Percentiles rank a stretch among this genome's conserved stretches.
These are phyloP conservation scores for Fusarium decemcellulare DNA, from an alignment of 2,329 filamentous ascomycete species.

Conservation along the genomic window DNA sequence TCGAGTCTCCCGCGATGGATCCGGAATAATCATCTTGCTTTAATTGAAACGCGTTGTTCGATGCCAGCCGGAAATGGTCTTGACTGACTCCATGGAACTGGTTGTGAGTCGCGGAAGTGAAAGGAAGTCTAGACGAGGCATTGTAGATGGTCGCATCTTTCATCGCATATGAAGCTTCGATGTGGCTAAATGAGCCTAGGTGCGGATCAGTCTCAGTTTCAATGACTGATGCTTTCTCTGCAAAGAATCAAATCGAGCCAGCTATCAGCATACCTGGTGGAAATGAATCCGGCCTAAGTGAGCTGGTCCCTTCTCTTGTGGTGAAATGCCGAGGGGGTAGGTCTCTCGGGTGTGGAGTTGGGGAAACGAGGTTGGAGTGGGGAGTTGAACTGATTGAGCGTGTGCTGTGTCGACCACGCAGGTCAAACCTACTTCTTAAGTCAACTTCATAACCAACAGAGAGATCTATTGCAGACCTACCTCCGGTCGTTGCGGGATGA, in stretches of 20 bases:
- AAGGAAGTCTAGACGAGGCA: constrained; percentile 48
- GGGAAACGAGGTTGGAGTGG: constrained; percentile 57
- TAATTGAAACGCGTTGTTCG: constrained; percentile 41
- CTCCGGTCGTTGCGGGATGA: constrained; percentile 44
- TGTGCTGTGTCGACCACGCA: constrained; percentile 51
- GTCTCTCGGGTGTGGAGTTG: constrained; percentile 50
- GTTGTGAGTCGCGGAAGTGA: constrained; percentile 33
- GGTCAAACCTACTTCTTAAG: constrained; percentile 47
- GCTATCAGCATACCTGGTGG: constrained; percentile 27
- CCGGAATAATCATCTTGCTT: constrained; percentile 48
- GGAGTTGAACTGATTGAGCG: constrained; percentile 55
- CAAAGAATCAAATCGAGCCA: neutral
- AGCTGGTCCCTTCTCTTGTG: constrained; percentile 41
- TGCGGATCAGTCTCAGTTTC: constrained; percentile 22
- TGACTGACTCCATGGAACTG: constrained; percentile 44
- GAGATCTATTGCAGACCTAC: constrained; percentile 27
- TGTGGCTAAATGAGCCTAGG: constrained; percentile 46
- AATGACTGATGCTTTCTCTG: neutral
- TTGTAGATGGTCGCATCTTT: constrained; percentile 51
- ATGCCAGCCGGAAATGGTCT: constrained; percentile 47
- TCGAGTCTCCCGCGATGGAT: constrained; percentile 34
- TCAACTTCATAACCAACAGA: constrained; percentile 12
- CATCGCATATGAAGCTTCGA: constrained; percentile 48
- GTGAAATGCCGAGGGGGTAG: constrained; percentile 44
- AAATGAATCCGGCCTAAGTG: constrained; percentile 34